Evolutionary conservation across 176 grass and related monocot genomes (phyloP).

Genomic region (Rhynchospora breviuscula): DNA sequence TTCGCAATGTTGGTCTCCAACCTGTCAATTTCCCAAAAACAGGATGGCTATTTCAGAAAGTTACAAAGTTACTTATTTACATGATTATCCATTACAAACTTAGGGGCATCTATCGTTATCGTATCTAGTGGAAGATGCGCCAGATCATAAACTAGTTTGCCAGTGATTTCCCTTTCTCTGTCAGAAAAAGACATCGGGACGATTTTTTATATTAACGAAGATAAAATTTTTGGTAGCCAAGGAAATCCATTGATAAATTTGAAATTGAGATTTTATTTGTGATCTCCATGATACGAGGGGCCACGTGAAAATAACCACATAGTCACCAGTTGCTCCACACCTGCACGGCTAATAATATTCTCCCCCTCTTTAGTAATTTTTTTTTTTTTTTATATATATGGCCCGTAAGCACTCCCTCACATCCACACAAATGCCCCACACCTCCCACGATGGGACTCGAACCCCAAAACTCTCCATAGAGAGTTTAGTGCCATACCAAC

Average conservation of each 20-base stretch:
- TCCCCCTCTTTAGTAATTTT: no score
- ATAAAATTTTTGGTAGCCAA: background rate
- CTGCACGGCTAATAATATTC: background rate
- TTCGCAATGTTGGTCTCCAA: background rate
- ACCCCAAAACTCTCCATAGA: no score
- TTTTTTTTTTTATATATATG: no score
- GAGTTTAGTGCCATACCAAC: no score
- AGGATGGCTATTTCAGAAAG: background rate
- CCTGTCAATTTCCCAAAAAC: background rate
- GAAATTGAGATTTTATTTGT: background rate
- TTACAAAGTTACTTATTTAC: no score
- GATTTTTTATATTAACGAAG: background rate
- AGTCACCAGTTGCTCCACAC: no score
- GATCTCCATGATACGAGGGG: background rate
- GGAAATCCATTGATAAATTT: background rate
- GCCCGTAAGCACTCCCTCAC: no score
- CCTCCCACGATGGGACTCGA: no score
- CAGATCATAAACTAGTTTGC: slow-evolving; percentile 3
- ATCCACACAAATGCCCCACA: no score
- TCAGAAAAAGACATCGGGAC: background rate
- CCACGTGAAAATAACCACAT: background rate
- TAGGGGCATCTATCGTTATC: background rate
- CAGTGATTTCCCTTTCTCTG: background rate
- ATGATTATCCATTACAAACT: background rate
- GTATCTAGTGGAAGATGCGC: background rate